Evolutionary conservation across 139 green algal genomes (phyloP).

Genomic region (Yamagishiella unicocca): DNA sequence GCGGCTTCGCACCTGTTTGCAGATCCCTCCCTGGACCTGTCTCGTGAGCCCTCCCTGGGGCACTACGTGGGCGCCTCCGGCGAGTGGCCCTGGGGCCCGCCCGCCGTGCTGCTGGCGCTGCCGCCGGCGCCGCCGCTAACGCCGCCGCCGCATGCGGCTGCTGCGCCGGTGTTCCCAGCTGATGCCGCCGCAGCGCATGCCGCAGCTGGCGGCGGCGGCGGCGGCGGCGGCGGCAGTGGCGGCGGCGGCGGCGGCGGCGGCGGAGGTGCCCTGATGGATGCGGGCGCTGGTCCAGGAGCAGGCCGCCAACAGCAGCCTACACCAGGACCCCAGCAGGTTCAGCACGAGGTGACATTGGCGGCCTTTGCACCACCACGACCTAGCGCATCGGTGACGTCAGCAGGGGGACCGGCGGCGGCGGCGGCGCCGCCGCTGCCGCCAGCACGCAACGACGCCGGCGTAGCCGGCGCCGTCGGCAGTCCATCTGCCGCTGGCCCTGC

Average conservation of each 20-base stretch:
- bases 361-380: too few relatives aligned
- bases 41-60: slow-evolving; percentile 22
- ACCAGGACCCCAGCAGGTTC: too few relatives aligned
- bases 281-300: not conserved
- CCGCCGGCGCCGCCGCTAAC: not conserved
- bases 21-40: not conserved
- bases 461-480: too few relatives aligned
- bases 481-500: too few relatives aligned
- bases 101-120: not conserved
- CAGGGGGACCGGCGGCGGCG: not conserved
- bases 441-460: too few relatives aligned
- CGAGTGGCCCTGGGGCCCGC: not conserved
- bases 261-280: not conserved
- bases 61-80: not conserved
- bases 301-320: not conserved
- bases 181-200: not conserved
- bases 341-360: too few relatives aligned
- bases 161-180: not conserved
- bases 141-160: not conserved
- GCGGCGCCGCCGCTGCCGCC: too few relatives aligned
- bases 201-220: not conserved
- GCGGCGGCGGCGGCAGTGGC: not conserved
- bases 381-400: not conserved
- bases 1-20: too few relatives aligned
- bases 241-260: too few relatives aligned